Evolutionary conservation across 352 stramenopile species (phyloP).

Genomic region (Phytophthora kernoviae): DNA sequence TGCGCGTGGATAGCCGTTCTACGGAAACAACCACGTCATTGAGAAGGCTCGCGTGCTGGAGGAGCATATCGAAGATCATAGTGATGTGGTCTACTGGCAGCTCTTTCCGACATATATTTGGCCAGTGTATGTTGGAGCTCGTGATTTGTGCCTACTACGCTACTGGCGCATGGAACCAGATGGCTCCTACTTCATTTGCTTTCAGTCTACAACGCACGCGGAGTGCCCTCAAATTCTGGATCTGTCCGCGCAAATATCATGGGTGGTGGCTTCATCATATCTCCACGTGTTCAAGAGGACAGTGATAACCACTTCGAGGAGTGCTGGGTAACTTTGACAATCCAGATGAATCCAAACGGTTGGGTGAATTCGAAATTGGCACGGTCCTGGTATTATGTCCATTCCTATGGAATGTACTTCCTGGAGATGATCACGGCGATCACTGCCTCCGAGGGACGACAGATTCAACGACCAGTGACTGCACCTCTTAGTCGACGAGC

Average conservation of each 20-base stretch:
- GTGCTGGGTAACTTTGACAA: conserved; percentile 80
- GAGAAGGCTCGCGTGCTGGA: conserved; percentile 63
- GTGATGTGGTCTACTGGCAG: conserved; percentile 82
- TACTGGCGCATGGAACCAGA: conserved; percentile 87
- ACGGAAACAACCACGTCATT: conserved; percentile 79
- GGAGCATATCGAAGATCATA: conserved; percentile 70
- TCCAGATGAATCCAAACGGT: conserved; percentile 84
- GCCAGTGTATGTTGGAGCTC: conserved; percentile 68
- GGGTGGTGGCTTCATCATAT: conserved; percentile 80
- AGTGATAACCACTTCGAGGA: conserved; percentile 68
- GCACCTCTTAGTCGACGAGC: conserved; percentile 18
- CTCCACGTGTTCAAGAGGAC: conserved; percentile 49
- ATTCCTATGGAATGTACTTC: conserved; percentile 75
- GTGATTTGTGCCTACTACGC: conserved; percentile 75
- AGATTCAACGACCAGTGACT: conserved; percentile 31
- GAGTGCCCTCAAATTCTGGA: conserved; percentile 45
- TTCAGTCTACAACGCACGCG: conserved; percentile 80
- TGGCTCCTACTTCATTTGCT: conserved; percentile 84
- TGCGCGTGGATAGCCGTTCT: conserved; percentile 78
- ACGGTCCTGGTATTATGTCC: conserved; percentile 75
- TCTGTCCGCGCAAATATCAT: conserved; percentile 68
- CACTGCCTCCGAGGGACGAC: conserved; percentile 25
- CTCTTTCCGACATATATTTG: conserved; percentile 72
- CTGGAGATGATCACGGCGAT: conserved; percentile 82
- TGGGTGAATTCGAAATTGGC: conserved; percentile 68